Evolutionary conservation across 2,329 filamentous ascomycete genomes (phyloP).

Genomic region (Mycogone perniciosa): DNA sequence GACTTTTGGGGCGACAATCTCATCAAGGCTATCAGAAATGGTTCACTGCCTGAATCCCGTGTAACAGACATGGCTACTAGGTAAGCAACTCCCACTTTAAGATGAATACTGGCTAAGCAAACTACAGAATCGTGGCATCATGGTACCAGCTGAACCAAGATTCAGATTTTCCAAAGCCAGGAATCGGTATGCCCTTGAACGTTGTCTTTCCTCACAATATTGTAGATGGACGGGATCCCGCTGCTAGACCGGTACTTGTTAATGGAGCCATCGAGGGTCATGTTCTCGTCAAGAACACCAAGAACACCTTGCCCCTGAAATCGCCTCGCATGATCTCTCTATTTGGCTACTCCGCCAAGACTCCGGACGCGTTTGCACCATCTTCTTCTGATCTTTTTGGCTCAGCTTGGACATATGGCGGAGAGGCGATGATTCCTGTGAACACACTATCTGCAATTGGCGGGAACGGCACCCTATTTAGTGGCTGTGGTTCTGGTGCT

Average conservation of each 20-base stretch:
- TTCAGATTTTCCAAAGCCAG: slow-evolving; percentile 38
- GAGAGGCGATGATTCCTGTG: slow-evolving; percentile 19
- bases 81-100: slow-evolving; percentile 14
- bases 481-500: slow-evolving; percentile 43
- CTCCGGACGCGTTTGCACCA: slow-evolving; percentile 38
- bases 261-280: slow-evolving; percentile 57
- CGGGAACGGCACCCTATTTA: slow-evolving; percentile 37
- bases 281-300: slow-evolving; percentile 57
- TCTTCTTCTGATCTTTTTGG: slow-evolving; percentile 28
- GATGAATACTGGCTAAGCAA: not conserved
- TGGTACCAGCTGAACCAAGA: slow-evolving; percentile 54
- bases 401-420: slow-evolving; percentile 30
- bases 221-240: slow-evolving; percentile 48
- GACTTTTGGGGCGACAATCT: slow-evolving; percentile 48
- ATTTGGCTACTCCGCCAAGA: slow-evolving; percentile 55
- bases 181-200: slow-evolving; percentile 45
- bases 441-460: slow-evolving; percentile 25
- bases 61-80: slow-evolving; percentile 56
- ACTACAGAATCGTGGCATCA: slow-evolving; percentile 39
- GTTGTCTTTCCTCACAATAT: slow-evolving; percentile 44
- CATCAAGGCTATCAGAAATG: slow-evolving; percentile 52
- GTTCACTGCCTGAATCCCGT: slow-evolving; percentile 48
- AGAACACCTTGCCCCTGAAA: slow-evolving; percentile 47
- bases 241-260: slow-evolving; percentile 34
- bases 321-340: slow-evolving; percentile 47